phyloP scores from a whole-genome alignment of 2,329 filamentous ascomycete genomes.

The Sporothrix euskadiensis region DNA sequence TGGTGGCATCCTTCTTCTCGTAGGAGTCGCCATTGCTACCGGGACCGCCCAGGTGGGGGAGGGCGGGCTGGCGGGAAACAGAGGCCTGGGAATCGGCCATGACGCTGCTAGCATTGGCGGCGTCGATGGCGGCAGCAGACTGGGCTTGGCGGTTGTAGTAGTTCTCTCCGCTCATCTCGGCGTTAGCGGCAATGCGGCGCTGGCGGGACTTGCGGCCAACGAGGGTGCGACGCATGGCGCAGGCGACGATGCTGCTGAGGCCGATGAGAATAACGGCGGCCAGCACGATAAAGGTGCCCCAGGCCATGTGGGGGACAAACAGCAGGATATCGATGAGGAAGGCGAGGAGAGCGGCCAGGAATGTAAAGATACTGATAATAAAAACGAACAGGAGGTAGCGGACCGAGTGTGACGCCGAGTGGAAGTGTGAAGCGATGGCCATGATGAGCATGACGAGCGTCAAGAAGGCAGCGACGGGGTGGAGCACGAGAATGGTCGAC shows the following conservation, averaged over 20 bases:
- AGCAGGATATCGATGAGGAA: conserved; percentile 93
- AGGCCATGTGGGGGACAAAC: conserved; percentile 90
- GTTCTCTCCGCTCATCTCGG: conserved; percentile 94
- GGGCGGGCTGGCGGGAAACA: conserved; percentile 51
- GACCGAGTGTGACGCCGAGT: conserved; percentile 83
- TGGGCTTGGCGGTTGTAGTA: conserved; percentile 75
- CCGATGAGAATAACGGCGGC: conserved; percentile 84
- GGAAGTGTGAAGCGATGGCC: conserved; percentile 79
- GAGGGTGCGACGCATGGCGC: conserved; percentile 89
- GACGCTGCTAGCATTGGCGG: conserved; percentile 40
- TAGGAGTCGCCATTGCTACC: conserved; percentile 59
- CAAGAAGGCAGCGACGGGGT: conserved; percentile 84
- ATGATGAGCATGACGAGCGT: conserved; percentile 82
- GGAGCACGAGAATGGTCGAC: conserved; percentile 87
- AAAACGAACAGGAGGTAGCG: conserved; percentile 83
- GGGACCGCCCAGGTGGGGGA: conserved; percentile 58
- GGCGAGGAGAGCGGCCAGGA: conserved; percentile 75
- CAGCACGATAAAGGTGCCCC: conserved; percentile 92
- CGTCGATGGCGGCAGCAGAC: conserved; percentile 43
- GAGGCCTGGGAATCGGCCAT: neutral
- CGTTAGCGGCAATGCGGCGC: conserved; percentile 87
- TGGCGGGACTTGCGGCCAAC: conserved; percentile 91
- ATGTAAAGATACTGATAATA: conserved; percentile 81
- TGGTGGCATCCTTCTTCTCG: conserved; percentile 63
- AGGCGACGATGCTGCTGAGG: conserved; percentile 80